These are phyloP conservation scores for Colletotrichum australisinense DNA, from an alignment of 2,329 filamentous ascomycete genomes.

Conservation along the genomic window DNA sequence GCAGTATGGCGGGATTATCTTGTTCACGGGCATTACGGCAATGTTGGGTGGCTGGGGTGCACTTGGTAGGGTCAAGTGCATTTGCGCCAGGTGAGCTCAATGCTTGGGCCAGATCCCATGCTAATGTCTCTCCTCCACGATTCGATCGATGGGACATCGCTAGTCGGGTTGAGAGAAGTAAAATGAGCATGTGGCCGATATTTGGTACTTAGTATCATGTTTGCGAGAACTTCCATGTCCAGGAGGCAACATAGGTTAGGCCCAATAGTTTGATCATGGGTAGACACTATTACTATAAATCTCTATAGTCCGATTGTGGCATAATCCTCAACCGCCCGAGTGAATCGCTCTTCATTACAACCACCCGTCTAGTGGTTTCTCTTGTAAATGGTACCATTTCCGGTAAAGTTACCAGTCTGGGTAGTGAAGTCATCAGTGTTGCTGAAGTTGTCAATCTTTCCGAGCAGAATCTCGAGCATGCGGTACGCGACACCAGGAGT, in stretches of 20 bases:
- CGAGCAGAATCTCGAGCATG: slow-evolving; percentile 42
- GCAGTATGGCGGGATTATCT: neutral
- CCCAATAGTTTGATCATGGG: neutral
- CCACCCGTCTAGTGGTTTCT: neutral
- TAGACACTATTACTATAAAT: neutral
- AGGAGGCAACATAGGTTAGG: neutral
- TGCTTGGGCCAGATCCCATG: neutral
- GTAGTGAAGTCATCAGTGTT: slow-evolving; percentile 26
- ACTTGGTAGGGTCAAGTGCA: neutral
- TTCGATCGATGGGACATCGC: no score
- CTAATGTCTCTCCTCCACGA: no score
- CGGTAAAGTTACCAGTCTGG: neutral
- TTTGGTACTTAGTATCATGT: neutral
- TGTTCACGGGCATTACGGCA: neutral
- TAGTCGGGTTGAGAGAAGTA: no score
- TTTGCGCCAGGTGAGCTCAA: neutral
- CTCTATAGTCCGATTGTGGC: neutral
- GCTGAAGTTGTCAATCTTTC: slow-evolving; percentile 40
- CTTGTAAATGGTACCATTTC: neutral
- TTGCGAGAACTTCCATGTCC: neutral
- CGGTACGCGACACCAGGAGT: slow-evolving; percentile 43
- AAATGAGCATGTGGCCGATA: no score
- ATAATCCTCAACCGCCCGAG: neutral
- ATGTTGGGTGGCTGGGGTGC: neutral
- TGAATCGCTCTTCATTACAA: neutral